These are phyloP conservation scores for Penstemon eatonii DNA, from an alignment of 257 asterid genomes.

Conservation along the genomic window DNA sequence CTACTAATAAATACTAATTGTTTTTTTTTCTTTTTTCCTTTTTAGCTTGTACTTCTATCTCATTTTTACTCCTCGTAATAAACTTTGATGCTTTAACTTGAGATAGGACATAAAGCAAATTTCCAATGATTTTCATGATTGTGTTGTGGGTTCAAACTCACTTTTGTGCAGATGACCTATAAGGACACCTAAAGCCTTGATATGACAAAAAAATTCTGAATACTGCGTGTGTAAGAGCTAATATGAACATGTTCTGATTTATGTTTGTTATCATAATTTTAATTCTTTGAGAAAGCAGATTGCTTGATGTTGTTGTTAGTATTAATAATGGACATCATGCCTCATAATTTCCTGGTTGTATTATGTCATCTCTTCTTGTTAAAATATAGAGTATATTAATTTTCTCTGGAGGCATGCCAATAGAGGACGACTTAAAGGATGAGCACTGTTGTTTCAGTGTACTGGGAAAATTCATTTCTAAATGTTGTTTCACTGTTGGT, in stretches of 20 bases:
- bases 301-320: neutral
- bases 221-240: too few species aligned
- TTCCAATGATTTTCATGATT: neutral
- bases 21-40: neutral
- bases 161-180: neutral
- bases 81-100: neutral
- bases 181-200: neutral
- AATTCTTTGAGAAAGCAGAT: neutral
- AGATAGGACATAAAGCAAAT: neutral
- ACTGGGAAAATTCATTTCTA: neutral
- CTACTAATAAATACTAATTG: neutral
- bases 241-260: neutral
- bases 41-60: neutral
- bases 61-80: neutral
- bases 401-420: neutral
- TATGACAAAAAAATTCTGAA: neutral
- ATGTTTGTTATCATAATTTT: neutral
- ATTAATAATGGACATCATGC: neutral
- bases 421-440: neutral
- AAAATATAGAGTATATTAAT: neutral
- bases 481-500: neutral
- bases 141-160: neutral
- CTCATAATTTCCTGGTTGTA: too few species aligned
- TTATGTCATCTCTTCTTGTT: too few species aligned
- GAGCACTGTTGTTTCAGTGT: neutral